Percentiles rank a stretch among this genome's conserved stretches.
These are phyloP conservation scores for Komagataella populi DNA, from an alignment of 805 yeast species.

Conservation along the genomic window DNA sequence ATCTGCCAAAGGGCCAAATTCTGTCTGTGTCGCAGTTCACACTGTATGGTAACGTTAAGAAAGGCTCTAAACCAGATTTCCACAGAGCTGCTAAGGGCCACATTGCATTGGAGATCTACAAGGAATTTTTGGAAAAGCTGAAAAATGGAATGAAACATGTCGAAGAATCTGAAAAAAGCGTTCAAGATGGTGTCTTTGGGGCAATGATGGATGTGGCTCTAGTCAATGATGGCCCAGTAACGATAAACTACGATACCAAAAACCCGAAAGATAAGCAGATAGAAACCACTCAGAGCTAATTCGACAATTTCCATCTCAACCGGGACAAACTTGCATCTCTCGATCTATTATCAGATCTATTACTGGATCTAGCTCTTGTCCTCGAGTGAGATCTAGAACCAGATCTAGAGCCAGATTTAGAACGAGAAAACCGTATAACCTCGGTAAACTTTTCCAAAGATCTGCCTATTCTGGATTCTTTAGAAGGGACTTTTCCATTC, in stretches of 20 bases:
- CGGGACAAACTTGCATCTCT: background rate
- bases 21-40: constrained; percentile 91
- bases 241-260: constrained; percentile 67
- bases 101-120: constrained; percentile 34
- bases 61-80: constrained; percentile 93
- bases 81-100: constrained; percentile 83
- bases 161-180: constrained; percentile 38
- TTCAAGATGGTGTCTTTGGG: constrained; percentile 84
- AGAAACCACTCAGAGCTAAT: background rate
- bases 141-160: constrained; percentile 22
- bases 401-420: too few species aligned
- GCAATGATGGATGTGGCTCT: constrained; percentile 94
- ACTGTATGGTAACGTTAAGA: constrained; percentile 67
- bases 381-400: background rate
- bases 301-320: background rate
- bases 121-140: constrained; percentile 34
- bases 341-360: background rate
- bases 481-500: background rate
- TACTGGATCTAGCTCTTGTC: background rate
- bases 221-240: constrained; percentile 89
- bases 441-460: background rate
- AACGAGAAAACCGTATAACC: background rate
- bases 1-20: constrained; percentile 49
- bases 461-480: background rate
- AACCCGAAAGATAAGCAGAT: constrained; percentile 11